Evolutionary conservation across 2,329 filamentous ascomycete species (phyloP), one percentile per base, ranked within the genome.

Genomic region (Colletotrichum godetiae): DNA sequence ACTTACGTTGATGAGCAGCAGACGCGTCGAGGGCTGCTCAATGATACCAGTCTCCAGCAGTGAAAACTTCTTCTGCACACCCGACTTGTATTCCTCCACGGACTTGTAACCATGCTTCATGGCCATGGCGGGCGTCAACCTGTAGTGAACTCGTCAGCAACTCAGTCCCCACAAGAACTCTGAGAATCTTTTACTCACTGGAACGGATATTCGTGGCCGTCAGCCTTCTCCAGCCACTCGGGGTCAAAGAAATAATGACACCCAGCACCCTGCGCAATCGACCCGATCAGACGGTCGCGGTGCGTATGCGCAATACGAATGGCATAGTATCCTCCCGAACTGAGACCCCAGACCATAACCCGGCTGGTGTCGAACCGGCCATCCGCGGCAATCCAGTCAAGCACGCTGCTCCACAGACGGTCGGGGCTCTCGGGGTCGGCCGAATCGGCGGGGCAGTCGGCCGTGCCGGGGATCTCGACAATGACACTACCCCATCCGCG

Each of bases 251-350:
- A 90, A 76, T 88, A 83, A 79, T 91, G 89, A 13, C 84, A 86
- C 0, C 88, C 88, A 3, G 88, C 88, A 0, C 89, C 89, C 76
- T 91, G 89, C 15, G 90, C 91, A 24, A 93, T 85, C 27, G 82
- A 81, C 0, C 91, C 92, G 0, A 82, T 80, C 24, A 94, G 81
- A 11, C 82, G 80, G 0, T 84, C 79, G 22, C 83, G 82, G 79
- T 93, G 92, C n/a, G 91, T 93, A 80, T 93, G 90, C 57, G 92
- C 91, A n/a, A 90, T 86, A 22, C 92, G 88, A 49, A 91, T 85
- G 24, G 92, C 91, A 81, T 93, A 92, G 84, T 93, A 93, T 0
- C 92, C 92, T 35, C 92, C 92, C 0, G 88, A 86, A 75, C 89
- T 91, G 42, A 93, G 82, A 0, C 92, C 92, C 91, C 92, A 93